phyloP scores from a whole-genome alignment of 371 early-diverging fungal species.

The Mucor irregularis region DNA sequence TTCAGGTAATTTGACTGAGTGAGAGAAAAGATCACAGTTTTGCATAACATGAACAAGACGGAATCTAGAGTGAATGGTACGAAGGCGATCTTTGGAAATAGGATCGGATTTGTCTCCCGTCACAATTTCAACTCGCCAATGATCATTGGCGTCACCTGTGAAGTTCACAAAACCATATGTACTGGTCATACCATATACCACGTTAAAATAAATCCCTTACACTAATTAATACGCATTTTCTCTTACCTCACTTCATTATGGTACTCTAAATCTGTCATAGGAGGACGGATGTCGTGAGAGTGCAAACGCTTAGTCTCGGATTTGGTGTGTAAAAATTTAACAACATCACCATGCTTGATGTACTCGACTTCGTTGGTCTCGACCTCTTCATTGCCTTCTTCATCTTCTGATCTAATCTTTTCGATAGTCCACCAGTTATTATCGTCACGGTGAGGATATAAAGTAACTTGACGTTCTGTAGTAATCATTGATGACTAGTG shows the following conservation, averaged over 20 bases:
- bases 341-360: slow-evolving; percentile 68
- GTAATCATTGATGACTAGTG: neutral
- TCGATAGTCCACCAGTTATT: slow-evolving; percentile 88
- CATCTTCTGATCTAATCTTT: no score
- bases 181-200: slow-evolving; percentile 33
- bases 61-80: slow-evolving; percentile 74
- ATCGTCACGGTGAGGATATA: slow-evolving; percentile 87
- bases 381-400: slow-evolving; percentile 55
- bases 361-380: slow-evolving; percentile 42
- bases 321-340: slow-evolving; percentile 73
- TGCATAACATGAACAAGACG: slow-evolving; percentile 75
- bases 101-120: slow-evolving; percentile 60
- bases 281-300: slow-evolving; percentile 61
- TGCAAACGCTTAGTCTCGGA: slow-evolving; percentile 72
- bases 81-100: slow-evolving; percentile 53
- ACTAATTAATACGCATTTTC: neutral
- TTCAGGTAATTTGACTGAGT: slow-evolving; percentile 82
- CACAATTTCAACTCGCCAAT: slow-evolving; percentile 76
- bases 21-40: slow-evolving; percentile 81
- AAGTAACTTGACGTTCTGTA: slow-evolving; percentile 93
- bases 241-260: slow-evolving; percentile 81
- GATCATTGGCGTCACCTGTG: slow-evolving; percentile 59
- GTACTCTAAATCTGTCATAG: slow-evolving; percentile 86
- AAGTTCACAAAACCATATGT: slow-evolving; percentile 60
- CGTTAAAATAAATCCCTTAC: neutral